Evolutionary conservation across 78 protist species (phyloP).

Genomic region (Dictyostelium brefeldianum): DNA sequence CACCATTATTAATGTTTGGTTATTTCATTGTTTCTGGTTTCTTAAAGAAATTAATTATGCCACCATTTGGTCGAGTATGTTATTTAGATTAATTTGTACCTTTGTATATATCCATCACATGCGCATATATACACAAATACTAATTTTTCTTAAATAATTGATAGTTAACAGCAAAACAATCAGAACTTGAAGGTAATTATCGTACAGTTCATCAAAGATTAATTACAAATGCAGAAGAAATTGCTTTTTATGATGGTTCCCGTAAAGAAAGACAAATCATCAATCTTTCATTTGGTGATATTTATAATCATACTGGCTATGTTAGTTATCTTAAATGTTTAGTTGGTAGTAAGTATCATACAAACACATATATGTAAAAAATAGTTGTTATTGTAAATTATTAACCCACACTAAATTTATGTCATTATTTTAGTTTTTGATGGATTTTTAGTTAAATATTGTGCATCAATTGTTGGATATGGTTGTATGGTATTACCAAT

Average conservation of each 20-base stretch:
- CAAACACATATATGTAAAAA: neutral
- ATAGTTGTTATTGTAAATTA: neutral
- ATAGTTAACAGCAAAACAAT: slow-evolving; percentile 78
- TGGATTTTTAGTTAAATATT: slow-evolving; percentile 88
- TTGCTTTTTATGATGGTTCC: slow-evolving; percentile 86
- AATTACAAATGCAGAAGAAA: slow-evolving; percentile 82
- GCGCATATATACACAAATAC: no score
- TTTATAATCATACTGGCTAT: slow-evolving; percentile 71
- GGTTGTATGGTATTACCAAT: slow-evolving; percentile 87
- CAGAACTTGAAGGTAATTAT: slow-evolving; percentile 84
- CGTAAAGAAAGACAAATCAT: slow-evolving; percentile 75
- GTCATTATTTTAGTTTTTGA: slow-evolving; percentile 52
- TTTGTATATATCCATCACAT: neutral
- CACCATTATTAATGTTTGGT: slow-evolving; percentile 82
- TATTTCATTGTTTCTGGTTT: slow-evolving; percentile 80
- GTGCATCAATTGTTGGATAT: slow-evolving; percentile 90
- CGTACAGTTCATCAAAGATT: slow-evolving; percentile 85
- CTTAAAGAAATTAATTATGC: slow-evolving; percentile 80
- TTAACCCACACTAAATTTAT: no score
- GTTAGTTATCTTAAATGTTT: slow-evolving; percentile 80
- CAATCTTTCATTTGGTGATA: slow-evolving; percentile 74
- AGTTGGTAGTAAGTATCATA: slow-evolving; percentile 52
- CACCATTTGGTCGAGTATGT: slow-evolving; percentile 77
- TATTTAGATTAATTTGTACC: neutral
- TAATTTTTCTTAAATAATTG: no score